Base-by-base conservation (phyloP, 176 grass and related monocot species). In the Themeda triandra region DNA sequence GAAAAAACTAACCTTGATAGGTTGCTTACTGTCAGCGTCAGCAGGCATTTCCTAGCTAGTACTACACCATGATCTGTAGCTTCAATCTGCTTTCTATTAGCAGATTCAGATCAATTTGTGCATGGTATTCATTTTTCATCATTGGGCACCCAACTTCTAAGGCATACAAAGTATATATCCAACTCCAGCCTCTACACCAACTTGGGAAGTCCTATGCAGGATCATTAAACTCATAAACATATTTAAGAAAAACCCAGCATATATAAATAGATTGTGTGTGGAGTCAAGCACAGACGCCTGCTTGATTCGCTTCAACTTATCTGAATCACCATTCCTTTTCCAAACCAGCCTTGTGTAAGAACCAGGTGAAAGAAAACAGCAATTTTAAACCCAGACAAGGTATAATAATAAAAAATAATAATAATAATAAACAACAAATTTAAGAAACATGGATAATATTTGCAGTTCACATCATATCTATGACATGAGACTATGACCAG, bases 381-480 rank as follows among this genome's bases (percentile, higher is more conserved):
- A 71, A 77, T 18, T 13, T 58, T 35, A 19, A 3, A 28, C 54
- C 13, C 36, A 41, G 6, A 37, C 10, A 69, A 35, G 49, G 29
- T 77, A 53, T 15, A 11, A 41, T 21, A 35, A 35, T 14, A 24
- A 35, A 35, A 7, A 24, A 40, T 1, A 46, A 48, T 48, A 62
- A 41, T n/a, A 40, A 62, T 12, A 41, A 35, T 21, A 67, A 80
- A 42, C 74, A 71, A 77, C 8, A 86, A 67, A 79, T 68, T 59
- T 73, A 3, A 79, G 39, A 21, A 29, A 33, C 62, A 73, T 18
- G 10, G 9, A 33, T 10, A 83, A 87, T 80, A 83, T 83, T 75
- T 87, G 69, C 84, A 79, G 59, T 83, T 75, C 84, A 83, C 33
- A 66, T 42, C 63, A 69, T 49, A 86, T 78, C 42, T 45, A 86